Percentiles rank a stretch among this genome's conserved stretches.
Evolutionary conservation across 495 filamentous ascomycete species (phyloP).

Genomic region (Neurospora africana): DNA sequence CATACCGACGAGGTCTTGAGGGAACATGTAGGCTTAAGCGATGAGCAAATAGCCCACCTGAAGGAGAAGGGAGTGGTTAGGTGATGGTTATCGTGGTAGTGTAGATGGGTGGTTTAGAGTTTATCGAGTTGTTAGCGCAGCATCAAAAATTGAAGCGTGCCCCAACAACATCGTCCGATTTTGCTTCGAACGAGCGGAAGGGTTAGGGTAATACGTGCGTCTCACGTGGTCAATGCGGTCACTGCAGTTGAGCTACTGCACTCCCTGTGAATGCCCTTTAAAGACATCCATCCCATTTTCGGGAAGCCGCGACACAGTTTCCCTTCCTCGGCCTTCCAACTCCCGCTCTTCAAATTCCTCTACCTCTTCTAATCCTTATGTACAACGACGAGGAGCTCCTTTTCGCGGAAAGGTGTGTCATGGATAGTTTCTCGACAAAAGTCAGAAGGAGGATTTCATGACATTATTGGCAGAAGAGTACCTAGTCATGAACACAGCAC

Average conservation of each 20-base stretch:
- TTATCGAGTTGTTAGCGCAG: neutral
- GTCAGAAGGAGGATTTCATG: neutral
- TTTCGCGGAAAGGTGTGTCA: neutral
- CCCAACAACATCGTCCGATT: slow-evolving; percentile 38
- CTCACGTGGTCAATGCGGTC: slow-evolving; percentile 5
- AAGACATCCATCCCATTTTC: neutral
- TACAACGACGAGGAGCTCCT: neutral
- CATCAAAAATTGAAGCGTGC: slow-evolving; percentile 41
- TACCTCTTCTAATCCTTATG: neutral
- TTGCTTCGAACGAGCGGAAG: neutral
- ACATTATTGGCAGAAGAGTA: neutral
- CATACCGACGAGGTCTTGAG: slow-evolving; percentile 81
- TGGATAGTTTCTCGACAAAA: neutral
- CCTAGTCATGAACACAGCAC: neutral
- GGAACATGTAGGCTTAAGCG: slow-evolving; percentile 52
- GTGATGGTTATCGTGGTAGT: slow-evolving; percentile 22
- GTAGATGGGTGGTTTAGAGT: neutral
- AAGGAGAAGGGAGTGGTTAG: slow-evolving; percentile 60
- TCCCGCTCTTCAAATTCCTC: neutral
- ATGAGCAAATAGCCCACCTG: slow-evolving; percentile 50
- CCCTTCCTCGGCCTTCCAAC: neutral
- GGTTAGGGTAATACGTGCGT: slow-evolving; percentile 4
- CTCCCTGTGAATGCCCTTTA: neutral
- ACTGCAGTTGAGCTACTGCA: neutral
- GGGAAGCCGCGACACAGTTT: neutral